Evolutionary conservation across 192 early-diverging fungal genomes (phyloP).

Genomic region (Kappamyces sp.): DNA sequence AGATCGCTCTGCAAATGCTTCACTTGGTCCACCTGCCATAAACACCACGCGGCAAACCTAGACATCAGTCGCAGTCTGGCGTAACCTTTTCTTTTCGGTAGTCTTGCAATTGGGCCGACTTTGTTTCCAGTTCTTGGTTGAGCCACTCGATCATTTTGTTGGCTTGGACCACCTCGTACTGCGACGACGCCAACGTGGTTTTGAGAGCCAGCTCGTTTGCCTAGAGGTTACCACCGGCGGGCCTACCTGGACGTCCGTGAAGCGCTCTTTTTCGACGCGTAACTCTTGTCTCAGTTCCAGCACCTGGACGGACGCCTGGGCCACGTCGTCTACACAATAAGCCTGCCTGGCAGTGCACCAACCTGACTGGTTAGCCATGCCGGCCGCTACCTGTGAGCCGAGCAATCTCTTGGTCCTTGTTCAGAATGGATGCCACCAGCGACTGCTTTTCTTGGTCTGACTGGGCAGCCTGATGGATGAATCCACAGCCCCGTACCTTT

Average conservation of each 20-base stretch:
- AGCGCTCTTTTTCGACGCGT: background rate
- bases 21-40: conserved; percentile 31
- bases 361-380: background rate
- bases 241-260: conserved; percentile 17
- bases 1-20: conserved; percentile 44
- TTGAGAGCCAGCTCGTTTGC: conserved; percentile 18
- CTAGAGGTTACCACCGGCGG: too few relatives aligned
- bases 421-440: background rate
- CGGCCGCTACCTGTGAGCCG: conserved; percentile 1
- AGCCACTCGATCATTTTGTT: conserved; percentile 59
- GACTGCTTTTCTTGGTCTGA: conserved; percentile 7
- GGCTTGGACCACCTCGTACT: conserved; percentile 57
- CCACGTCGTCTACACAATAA: background rate
- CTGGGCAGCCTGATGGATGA: too few relatives aligned
- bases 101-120: conserved; percentile 40
- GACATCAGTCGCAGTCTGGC: too few relatives aligned
- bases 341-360: background rate
- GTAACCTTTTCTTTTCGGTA: conserved; percentile 50
- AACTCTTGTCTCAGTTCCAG: background rate
- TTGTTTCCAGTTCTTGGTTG: conserved; percentile 60
- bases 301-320: background rate
- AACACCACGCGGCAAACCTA: too few relatives aligned
- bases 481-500: background rate
- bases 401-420: conserved; percentile 10
- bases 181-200: conserved; percentile 12